Evolutionary conservation across 2,329 filamentous ascomycete genomes (phyloP).

Genomic region (Colletotrichum simmondsii): DNA sequence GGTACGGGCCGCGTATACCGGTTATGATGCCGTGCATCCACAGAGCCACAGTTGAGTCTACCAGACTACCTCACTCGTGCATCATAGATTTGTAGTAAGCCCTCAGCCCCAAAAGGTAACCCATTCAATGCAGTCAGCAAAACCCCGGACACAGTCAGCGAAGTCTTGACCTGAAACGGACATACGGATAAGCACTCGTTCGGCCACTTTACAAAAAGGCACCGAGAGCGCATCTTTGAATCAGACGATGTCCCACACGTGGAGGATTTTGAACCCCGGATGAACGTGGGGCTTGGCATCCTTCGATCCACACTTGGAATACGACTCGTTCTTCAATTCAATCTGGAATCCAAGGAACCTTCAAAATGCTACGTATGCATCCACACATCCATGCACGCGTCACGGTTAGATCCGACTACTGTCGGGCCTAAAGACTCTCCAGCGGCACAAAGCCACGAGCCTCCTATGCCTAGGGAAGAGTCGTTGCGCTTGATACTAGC

Average conservation of each 20-base stretch:
- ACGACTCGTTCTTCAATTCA: neutral
- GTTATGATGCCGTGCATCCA: neutral
- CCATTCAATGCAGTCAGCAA: neutral
- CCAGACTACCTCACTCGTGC: neutral
- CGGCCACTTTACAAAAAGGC: neutral
- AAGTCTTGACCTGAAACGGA: neutral
- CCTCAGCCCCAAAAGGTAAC: neutral
- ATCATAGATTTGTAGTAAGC: neutral
- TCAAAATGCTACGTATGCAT: neutral
- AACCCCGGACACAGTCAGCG: neutral
- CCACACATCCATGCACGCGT: neutral
- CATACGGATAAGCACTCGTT: neutral
- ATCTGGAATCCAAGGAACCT: neutral
- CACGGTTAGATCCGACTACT: neutral
- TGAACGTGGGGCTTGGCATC: neutral
- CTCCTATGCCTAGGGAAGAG: neutral
- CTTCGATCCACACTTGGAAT: neutral
- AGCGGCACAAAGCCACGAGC: neutral
- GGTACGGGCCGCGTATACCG: neutral
- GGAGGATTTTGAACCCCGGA: neutral
- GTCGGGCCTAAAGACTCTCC: neutral
- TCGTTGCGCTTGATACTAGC: neutral
- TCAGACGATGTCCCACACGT: neutral
- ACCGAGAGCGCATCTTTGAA: neutral
- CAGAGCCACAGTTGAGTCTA: neutral